Evolutionary conservation across 257 asterid species (phyloP), one percentile per base, ranked within the genome.

Genomic region (Ballota nigra): DNA sequence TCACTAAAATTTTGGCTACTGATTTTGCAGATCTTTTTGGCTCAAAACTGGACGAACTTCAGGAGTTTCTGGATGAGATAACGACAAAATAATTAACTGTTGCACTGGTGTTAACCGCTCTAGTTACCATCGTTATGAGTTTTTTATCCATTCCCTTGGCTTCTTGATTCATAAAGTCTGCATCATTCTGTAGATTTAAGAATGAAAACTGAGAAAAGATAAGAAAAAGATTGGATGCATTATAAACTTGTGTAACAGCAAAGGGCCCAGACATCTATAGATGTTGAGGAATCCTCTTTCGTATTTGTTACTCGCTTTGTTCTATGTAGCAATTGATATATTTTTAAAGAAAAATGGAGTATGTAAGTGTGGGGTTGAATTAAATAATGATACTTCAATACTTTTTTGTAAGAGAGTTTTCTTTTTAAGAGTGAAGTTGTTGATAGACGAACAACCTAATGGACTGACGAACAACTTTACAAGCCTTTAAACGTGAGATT

Each of bases 11-110:
- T 65, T 24, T 81, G 78, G 71, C 60, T 78, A 66, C 31, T 40
- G 31, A 66, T 71, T 66, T 77, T 71, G 79, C 68, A 87, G 93
- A 87, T 26, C 57, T 85, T 68, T 76, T 71, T 31, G 78, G 82
- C 72, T 72, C 79, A 11, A 61, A 74, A 38, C 71, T 82, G 60
- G 87, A 86, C 64, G 83, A 83, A 56, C 82, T 85, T 62, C 75
- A 80, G 86, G 84, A 72, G 81, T 73, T 81, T 70, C 73, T 83
- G 82, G 86, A 83, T 66, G 82, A 66, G 73, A 59, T 81, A 40
- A 62, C 28, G 56, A 41, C 22, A 69, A 1, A 47, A 11, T 73
- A 73, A 72, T 33, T 31, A 26, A n/a, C 26, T 19, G 23, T 28
- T 8, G 22, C 19, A 33, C 22, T 7, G 18, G 55, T 13, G 55